Evolutionary conservation across 805 yeast genomes (phyloP), one percentile per base, ranked within the genome.

Genomic region (Candida multigemmis): DNA sequence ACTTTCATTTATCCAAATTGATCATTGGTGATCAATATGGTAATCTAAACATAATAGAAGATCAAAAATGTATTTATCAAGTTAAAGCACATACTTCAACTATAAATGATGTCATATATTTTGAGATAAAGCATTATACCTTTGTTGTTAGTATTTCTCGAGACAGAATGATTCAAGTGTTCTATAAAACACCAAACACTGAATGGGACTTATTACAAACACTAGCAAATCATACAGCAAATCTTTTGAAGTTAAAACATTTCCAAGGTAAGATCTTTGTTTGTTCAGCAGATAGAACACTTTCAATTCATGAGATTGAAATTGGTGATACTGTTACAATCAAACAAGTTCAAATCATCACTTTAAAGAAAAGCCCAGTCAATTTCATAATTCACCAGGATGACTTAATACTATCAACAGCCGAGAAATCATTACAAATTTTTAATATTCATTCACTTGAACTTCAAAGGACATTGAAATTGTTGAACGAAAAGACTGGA

Each of bases 141-240:
- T 55, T 66, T 24, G 40, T 67, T 4, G 60, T 62, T 12, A 63
- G 72, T 21, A 65, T 68, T 15, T 70, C 79, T 2, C 48, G 83
- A 22, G 84, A 77, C 42, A 42, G 84, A 27, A 77, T 75, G 59
- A 64, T 77, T 16, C 84, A 77, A 42, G 42, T 76, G 0, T 71
- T 71, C 32, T 40, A 43, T 9, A 51, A 47, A 24, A 12, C 30
- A 4, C 36, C 27, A 1, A 30, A 34, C 2, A 24, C 36, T 0
- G n/a, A n/a, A n/a, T 77, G 83, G 82, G 59, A 52, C 4, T 48
- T 79, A 4, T 44, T 63, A 23, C 80, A 76, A 39, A 78, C 86
- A 0, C 40, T 78, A n/a, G 67, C 70, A 1, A 53, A 64, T 5
- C 83, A 74, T 38, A 70, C 65, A 28, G 80, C 74, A 0, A 74